Base-by-base conservation (phyloP, 345 rosid genomes). In the Corymbia maculata region DNA sequence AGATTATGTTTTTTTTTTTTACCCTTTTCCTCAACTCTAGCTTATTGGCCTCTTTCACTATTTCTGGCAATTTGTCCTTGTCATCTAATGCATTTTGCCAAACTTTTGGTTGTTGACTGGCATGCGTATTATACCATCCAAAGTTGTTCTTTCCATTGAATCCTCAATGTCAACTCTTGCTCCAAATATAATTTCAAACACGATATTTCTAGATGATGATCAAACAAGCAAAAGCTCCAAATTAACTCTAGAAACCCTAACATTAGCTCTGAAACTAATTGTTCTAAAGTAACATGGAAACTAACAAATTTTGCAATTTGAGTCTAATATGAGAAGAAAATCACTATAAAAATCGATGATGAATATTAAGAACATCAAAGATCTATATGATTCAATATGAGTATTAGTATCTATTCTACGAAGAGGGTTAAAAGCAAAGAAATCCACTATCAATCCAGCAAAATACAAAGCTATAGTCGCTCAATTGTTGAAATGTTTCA, bases 361-460 rank as follows among this genome's bases (percentile, higher is more conserved):
- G 3, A 75, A 75, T 19, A 13, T 42, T 19, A 10, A 75, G 49
- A 26, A 75, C 26, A 42, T 0, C 0, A 10, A 1, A 75, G 3
- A 9, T 75, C 6, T 75, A 10, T 21, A 7, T 42, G 49, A 75
- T 42, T 75, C 1, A 1, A 42, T 36, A 9, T 0, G 1, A 19
- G 1, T 22, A 21, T 42, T 0, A 10, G 0, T 21, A 19, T 8
- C 15, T 42, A 64, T 42, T 42, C 12, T 6, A 75, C 2, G 2
- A 2, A 11, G 14, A 75, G 14, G 0, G 49, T 49, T 75, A 3
- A 21, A 2, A 0, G 2, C 28, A 19, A 36, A 75, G 24, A 12
- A 75, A 19, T 75, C 49, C 15, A 75, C 14, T 19, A 42, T 1
- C 26, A 75, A 75, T 75, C 14, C 0, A 0, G 2, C 45, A 1